Conservation (phyloP, 768 basidiomycete genomes). For the Butyriboletus loyo region DNA sequence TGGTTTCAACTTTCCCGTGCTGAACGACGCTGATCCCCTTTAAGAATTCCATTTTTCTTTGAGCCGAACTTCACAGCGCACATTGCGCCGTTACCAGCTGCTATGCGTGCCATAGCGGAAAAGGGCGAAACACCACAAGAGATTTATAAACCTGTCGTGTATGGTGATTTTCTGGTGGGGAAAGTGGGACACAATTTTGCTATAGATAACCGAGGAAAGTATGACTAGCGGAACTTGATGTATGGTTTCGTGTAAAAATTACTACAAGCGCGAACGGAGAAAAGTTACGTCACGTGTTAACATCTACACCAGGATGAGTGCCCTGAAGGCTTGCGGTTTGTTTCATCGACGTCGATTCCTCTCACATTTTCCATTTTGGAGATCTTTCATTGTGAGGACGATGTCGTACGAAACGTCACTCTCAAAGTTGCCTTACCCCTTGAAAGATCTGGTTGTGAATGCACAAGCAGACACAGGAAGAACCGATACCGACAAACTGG, state of each 20-base stretch:
- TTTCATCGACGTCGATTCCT: slow-evolving; percentile 26
- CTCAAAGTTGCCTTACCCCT: slow-evolving; percentile 42
- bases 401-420: slow-evolving; percentile 58
- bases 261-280: not conserved
- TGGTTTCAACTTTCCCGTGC: slow-evolving; percentile 24
- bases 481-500: slow-evolving; percentile 58
- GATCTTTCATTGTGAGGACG: slow-evolving; percentile 14
- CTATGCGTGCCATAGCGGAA: slow-evolving; percentile 37
- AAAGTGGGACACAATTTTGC: slow-evolving; percentile 79
- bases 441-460: slow-evolving; percentile 55
- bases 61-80: slow-evolving; percentile 82
- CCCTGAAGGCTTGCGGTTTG: slow-evolving; percentile 18
- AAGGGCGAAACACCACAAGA: slow-evolving; percentile 22
- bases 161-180: slow-evolving; percentile 72
- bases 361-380: slow-evolving; percentile 6
- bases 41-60: slow-evolving; percentile 88
- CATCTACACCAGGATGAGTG: slow-evolving; percentile 11
- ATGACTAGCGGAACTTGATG: slow-evolving; percentile 15
- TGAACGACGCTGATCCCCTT: slow-evolving; percentile 2
- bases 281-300: slow-evolving; percentile 28
- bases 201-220: slow-evolving; percentile 34
- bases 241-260: not conserved
- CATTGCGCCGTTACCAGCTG: slow-evolving; percentile 63
- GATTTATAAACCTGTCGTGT: slow-evolving; percentile 51
- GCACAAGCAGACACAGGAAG: slow-evolving; percentile 44